Evolutionary conservation across 306 rosid species (phyloP).

Genomic region (Vachellia collinsii): DNA sequence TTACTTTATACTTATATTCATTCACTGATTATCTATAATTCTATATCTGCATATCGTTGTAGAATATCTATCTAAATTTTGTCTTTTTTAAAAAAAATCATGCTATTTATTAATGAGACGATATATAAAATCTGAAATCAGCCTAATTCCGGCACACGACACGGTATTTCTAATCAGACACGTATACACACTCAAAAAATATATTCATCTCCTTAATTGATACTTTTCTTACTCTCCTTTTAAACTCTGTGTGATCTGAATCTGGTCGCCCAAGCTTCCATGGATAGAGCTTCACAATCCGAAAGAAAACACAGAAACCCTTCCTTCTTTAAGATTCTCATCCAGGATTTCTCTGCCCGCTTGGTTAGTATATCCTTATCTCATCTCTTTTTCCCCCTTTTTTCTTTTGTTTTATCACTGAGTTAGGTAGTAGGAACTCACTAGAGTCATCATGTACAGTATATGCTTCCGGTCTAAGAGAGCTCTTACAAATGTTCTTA

Average conservation of each 20-base stretch:
- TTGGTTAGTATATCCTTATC: not conserved
- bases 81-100: too few relatives aligned
- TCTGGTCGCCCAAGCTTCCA: not conserved
- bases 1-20: too few relatives aligned
- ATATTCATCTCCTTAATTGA: not conserved
- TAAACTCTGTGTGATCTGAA: not conserved
- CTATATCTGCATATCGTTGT: not conserved
- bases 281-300: not conserved
- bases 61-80: too few relatives aligned
- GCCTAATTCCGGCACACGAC: not conserved
- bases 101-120: not conserved
- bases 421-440: too few relatives aligned
- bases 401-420: too few relatives aligned
- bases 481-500: too few relatives aligned
- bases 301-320: not conserved
- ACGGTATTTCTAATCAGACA: not conserved
- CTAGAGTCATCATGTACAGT: too few relatives aligned
- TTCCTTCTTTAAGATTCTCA: not conserved
- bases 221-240: not conserved
- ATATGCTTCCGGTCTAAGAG: too few relatives aligned
- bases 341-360: not conserved
- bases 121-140: not conserved
- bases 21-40: too few relatives aligned
- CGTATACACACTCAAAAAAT: not conserved
- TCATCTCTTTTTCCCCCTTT: not conserved